Conservation (phyloP, 495 filamentous ascomycete species). For the Hypoxylon lienhwacheense region DNA sequence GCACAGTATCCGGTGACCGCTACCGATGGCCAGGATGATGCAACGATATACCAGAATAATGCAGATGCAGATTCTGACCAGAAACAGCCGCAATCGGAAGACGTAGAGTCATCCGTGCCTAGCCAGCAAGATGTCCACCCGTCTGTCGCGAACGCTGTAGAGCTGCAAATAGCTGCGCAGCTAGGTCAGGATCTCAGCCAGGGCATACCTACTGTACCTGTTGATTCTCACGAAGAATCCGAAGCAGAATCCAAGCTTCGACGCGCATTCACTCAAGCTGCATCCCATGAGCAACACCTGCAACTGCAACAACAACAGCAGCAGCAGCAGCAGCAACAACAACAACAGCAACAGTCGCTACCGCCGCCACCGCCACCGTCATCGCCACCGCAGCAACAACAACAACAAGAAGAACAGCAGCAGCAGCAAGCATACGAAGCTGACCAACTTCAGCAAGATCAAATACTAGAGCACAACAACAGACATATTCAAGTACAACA, state of each 20-base stretch:
- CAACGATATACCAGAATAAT: constrained; percentile 12
- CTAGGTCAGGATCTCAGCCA: constrained; percentile 49
- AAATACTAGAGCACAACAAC: constrained; percentile 28
- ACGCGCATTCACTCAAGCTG: constrained; percentile 26
- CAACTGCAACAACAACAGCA: constrained; percentile 27
- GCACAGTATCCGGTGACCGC: constrained; percentile 28
- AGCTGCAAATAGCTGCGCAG: constrained; percentile 57
- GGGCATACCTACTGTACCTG: constrained; percentile 28
- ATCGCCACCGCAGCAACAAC: too few species aligned
- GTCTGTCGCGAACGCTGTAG: constrained; percentile 46
- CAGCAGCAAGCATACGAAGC: too few species aligned
- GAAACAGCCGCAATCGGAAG: constrained; percentile 21
- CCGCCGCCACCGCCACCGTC: too few species aligned
- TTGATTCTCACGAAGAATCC: constrained; percentile 26
- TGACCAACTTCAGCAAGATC: constrained; percentile 16
- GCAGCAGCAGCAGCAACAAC: too few species aligned
- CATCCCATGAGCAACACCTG: constrained; percentile 18
- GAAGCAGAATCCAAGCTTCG: constrained; percentile 27
- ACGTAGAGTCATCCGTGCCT: constrained; percentile 36
- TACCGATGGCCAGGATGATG: constrained; percentile 24
- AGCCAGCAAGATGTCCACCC: constrained; percentile 39
- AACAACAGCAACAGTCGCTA: constrained; percentile 27
- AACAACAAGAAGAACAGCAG: constrained; percentile 28
- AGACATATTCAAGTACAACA: constrained; percentile 32
- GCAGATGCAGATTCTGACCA: constrained; percentile 20